Conservation (phyloP, 2,329 filamentous ascomycete genomes). For the Microsporum canis region DNA sequence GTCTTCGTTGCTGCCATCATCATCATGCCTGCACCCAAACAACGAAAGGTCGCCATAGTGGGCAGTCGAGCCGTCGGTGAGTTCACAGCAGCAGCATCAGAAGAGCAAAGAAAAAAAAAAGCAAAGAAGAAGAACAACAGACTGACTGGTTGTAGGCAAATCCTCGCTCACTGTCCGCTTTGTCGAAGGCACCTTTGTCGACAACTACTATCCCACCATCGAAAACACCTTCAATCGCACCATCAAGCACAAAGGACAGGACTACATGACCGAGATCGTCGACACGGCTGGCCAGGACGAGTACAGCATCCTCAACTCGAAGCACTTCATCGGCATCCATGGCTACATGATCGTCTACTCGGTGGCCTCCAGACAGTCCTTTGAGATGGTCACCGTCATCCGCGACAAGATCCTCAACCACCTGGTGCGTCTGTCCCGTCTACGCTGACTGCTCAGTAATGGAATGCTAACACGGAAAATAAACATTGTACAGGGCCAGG, state of each 20-base stretch:
- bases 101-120: background rate
- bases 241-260: slow-evolving; percentile 84
- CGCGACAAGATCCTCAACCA: slow-evolving; percentile 96
- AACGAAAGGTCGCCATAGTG: slow-evolving; percentile 91
- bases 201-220: slow-evolving; percentile 98
- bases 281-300: slow-evolving; percentile 98
- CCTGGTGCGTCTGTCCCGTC: slow-evolving; percentile 48
- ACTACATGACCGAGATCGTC: slow-evolving; percentile 92
- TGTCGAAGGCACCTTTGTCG: slow-evolving; percentile 95
- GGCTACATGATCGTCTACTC: slow-evolving; percentile 98
- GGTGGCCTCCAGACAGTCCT: slow-evolving; percentile 85
- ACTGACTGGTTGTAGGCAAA: slow-evolving; percentile 55
- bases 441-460: background rate
- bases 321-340: slow-evolving; percentile 98
- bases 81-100: slow-evolving; percentile 20
- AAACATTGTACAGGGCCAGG: slow-evolving; percentile 56
- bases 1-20: background rate
- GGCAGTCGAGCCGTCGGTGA: slow-evolving; percentile 83
- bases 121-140: background rate
- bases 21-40: slow-evolving; percentile 63
- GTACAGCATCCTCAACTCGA: slow-evolving; percentile 95
- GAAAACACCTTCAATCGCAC: slow-evolving; percentile 98
- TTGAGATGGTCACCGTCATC: slow-evolving; percentile 95
- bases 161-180: slow-evolving; percentile 94
- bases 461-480: background rate